A percentile compares a stretch with the other conserved stretches of the same genome.
These are phyloP conservation scores for Holtermannia corniformis DNA, from an alignment of 768 basidiomycete species.

Conservation along the genomic window DNA sequence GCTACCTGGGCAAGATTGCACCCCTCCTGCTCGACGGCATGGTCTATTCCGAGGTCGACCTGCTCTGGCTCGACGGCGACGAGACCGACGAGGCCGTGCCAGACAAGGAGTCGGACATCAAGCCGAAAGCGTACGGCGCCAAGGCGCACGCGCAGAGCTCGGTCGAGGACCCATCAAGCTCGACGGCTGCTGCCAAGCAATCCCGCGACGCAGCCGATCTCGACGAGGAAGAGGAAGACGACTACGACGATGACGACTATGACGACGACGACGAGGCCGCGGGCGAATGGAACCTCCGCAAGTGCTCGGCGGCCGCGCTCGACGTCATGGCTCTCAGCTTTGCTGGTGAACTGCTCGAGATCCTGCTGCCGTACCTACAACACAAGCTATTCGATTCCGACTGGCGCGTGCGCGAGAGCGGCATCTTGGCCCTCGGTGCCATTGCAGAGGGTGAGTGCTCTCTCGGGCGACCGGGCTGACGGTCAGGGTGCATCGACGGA, in stretches of 20 bases:
- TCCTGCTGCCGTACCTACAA: constrained; percentile 79
- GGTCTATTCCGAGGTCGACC: constrained; percentile 91
- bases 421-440: constrained; percentile 88
- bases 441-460: constrained; percentile 81
- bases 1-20: constrained; percentile 79
- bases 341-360: constrained; percentile 74
- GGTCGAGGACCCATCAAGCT: constrained; percentile 44
- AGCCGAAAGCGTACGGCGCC: constrained; percentile 80
- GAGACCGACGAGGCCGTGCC: constrained; percentile 76
- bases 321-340: constrained; percentile 95
- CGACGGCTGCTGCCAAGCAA: constrained; percentile 13
- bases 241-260: constrained; percentile 75
- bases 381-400: constrained; percentile 84
- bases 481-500: constrained; percentile 82
- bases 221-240: constrained; percentile 71
- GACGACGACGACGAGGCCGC: constrained; percentile 95
- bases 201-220: constrained; percentile 47
- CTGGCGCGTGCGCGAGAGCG: constrained; percentile 91
- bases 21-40: constrained; percentile 95
- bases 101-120: constrained; percentile 91
- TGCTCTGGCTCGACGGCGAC: constrained; percentile 87
- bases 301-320: constrained; percentile 93
- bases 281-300: constrained; percentile 96
- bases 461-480: neutral
- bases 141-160: constrained; percentile 79